Percentiles rank a stretch among this genome's conserved stretches.
phyloP scores from a whole-genome alignment of 2,329 filamentous ascomycete species.

The Tolypocladium album region DNA sequence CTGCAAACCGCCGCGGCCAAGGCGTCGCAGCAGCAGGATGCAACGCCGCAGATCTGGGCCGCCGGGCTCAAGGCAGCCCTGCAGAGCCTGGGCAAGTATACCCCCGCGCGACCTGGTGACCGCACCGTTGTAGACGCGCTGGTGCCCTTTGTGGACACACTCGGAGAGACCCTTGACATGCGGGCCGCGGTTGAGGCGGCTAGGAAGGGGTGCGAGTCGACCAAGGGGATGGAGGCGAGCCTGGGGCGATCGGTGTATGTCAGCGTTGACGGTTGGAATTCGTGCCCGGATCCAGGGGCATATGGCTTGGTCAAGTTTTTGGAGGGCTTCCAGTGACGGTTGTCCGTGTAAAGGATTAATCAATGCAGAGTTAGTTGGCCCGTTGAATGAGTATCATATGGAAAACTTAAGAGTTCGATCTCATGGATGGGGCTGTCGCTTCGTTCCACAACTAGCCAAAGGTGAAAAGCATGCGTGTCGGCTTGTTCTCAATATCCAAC shows the following conservation, averaged over 20 bases:
- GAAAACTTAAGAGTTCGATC: not conserved
- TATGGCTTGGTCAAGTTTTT: conserved; percentile 51
- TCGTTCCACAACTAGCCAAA: not conserved
- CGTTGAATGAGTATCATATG: too few relatives aligned
- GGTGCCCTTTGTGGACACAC: conserved; percentile 46
- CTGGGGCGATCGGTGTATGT: conserved; percentile 67
- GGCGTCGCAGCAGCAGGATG: not conserved
- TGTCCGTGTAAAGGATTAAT: not conserved
- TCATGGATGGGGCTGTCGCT: not conserved
- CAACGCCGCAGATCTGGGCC: conserved; percentile 18
- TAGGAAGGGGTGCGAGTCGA: conserved; percentile 52
- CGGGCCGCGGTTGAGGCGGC: conserved; percentile 34
- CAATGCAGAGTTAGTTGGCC: not conserved
- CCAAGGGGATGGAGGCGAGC: conserved; percentile 64
- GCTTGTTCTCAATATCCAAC: not conserved
- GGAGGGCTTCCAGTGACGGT: conserved; percentile 27
- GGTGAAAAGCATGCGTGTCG: not conserved
- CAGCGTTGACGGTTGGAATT: conserved; percentile 52
- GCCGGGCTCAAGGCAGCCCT: conserved; percentile 48
- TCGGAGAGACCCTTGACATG: conserved; percentile 35
- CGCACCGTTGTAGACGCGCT: conserved; percentile 64
- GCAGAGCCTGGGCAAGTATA: conserved; percentile 51
- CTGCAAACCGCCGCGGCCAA: conserved; percentile 1
- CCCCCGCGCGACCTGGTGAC: conserved; percentile 56
- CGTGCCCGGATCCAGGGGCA: conserved; percentile 65